A percentile compares a stretch with the other conserved stretches of the same genome.
Conservation (phyloP, 129 eudicot species). For the Sambucus nigra region DNA sequence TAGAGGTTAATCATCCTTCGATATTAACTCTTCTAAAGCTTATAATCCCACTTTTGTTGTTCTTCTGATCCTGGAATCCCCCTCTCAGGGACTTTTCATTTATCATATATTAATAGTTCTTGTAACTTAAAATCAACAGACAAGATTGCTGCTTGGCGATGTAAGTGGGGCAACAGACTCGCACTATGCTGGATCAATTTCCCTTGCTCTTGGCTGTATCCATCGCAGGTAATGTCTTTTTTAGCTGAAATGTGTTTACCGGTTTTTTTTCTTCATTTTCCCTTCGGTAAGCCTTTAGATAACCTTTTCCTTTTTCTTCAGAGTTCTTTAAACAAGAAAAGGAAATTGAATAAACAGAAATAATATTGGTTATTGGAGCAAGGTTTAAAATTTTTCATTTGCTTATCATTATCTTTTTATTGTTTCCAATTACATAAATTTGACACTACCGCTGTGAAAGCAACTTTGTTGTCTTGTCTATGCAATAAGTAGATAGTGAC, state of each 20-base stretch:
- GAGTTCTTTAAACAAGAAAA: constrained; percentile 6
- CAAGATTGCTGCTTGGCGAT: constrained; percentile 64
- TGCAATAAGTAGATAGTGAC: too few species aligned
- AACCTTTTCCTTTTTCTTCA: too few species aligned
- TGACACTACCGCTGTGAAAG: neutral
- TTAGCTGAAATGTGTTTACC: constrained; percentile 6
- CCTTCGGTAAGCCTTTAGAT: neutral
- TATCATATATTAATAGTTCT: too few species aligned
- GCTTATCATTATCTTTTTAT: too few species aligned
- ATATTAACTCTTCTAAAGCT: neutral
- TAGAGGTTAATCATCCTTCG: neutral
- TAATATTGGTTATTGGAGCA: neutral
- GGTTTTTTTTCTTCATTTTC: neutral
- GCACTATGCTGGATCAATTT: constrained; percentile 76
- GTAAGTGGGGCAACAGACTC: constrained; percentile 44
- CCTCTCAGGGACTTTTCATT: neutral
- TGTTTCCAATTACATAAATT: too few species aligned
- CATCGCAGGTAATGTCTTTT: constrained; percentile 66
- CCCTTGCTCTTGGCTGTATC: constrained; percentile 89
- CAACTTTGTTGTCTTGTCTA: neutral
- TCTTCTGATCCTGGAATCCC: neutral
- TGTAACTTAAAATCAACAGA: constrained; percentile 43
- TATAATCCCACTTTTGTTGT: neutral
- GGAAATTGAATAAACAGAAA: constrained; percentile 1
- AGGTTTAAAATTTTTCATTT: neutral